phyloP scores from a whole-genome alignment of 2,329 filamentous ascomycete species.

The Trichoderma koningiopsis region DNA sequence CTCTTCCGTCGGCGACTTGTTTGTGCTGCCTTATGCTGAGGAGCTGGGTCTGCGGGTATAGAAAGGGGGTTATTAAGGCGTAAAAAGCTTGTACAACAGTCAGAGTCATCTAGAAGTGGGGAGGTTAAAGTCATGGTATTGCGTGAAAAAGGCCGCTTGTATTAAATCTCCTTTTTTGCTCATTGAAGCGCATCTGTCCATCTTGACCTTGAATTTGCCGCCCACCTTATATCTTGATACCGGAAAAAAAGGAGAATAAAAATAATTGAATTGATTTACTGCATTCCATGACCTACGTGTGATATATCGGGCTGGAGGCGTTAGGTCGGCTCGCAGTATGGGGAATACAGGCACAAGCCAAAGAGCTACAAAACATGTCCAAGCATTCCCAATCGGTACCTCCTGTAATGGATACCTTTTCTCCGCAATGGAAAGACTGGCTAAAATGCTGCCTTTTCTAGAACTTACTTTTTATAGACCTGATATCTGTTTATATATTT shows the following conservation, averaged over 20 bases:
- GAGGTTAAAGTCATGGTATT: slow-evolving; percentile 40
- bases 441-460: too few species aligned
- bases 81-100: slow-evolving; percentile 47
- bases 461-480: background rate
- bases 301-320: background rate
- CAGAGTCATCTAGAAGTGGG: slow-evolving; percentile 44
- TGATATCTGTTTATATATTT: background rate
- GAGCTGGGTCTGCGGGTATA: slow-evolving; percentile 95
- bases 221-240: slow-evolving; percentile 1
- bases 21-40: slow-evolving; percentile 86
- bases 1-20: slow-evolving; percentile 86
- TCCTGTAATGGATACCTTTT: background rate
- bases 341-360: background rate
- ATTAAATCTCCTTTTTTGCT: slow-evolving; percentile 45
- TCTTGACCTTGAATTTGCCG: slow-evolving; percentile 9
- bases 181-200: slow-evolving; percentile 26
- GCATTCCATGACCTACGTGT: background rate
- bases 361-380: background rate
- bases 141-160: slow-evolving; percentile 46
- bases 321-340: background rate
- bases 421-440: background rate
- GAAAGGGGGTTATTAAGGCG: slow-evolving; percentile 42
- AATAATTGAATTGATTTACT: slow-evolving; percentile 11
- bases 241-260: background rate
- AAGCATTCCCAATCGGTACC: background rate